phyloP scores from a whole-genome alignment of 2,329 filamentous ascomycete species.

The Penicillium sp. region DNA sequence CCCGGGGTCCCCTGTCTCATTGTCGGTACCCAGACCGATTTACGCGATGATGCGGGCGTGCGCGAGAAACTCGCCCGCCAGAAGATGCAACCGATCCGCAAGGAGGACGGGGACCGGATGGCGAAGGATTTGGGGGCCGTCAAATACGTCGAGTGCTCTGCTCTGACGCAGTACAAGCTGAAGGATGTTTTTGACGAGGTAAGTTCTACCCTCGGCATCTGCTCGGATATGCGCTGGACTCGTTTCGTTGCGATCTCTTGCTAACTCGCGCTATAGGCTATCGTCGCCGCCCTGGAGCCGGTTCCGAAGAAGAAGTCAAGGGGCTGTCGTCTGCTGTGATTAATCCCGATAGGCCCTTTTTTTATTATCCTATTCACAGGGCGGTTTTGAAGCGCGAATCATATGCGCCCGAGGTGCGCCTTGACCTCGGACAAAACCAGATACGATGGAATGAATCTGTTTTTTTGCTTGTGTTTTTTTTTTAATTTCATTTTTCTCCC shows the following conservation, averaged over 20 bases:
- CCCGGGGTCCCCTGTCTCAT: conserved; percentile 96
- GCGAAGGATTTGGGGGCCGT: conserved; percentile 95
- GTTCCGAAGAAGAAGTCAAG: conserved; percentile 72
- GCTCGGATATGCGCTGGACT: no score
- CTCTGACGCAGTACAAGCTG: conserved; percentile 93
- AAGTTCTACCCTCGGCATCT: conserved; percentile 18
- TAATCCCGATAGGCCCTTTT: conserved; percentile 4
- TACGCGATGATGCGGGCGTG: conserved; percentile 81
- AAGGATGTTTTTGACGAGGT: conserved; percentile 99
- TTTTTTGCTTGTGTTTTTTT: conserved; percentile 16
- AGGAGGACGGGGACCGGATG: conserved; percentile 92
- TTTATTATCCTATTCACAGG: conserved; percentile 11
- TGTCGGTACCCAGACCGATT: conserved; percentile 94
- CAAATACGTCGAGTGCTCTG: conserved; percentile 98
- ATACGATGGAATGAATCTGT: conserved; percentile 28
- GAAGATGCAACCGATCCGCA: conserved; percentile 88
- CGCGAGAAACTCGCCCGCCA: conserved; percentile 89
- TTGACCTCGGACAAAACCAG: conserved; percentile 7
- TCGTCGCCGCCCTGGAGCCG: conserved; percentile 90
- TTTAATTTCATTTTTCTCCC: conserved; percentile 1
- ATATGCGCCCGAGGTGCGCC: background rate
- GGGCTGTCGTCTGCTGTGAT: conserved; percentile 61
- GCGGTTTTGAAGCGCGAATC: conserved; percentile 5
- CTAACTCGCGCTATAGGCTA: conserved; percentile 57
- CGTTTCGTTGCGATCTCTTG: background rate